These are phyloP conservation scores for Aureobasidium sp. DNA, from an alignment of 2,329 filamentous ascomycete genomes.

Conservation along the genomic window DNA sequence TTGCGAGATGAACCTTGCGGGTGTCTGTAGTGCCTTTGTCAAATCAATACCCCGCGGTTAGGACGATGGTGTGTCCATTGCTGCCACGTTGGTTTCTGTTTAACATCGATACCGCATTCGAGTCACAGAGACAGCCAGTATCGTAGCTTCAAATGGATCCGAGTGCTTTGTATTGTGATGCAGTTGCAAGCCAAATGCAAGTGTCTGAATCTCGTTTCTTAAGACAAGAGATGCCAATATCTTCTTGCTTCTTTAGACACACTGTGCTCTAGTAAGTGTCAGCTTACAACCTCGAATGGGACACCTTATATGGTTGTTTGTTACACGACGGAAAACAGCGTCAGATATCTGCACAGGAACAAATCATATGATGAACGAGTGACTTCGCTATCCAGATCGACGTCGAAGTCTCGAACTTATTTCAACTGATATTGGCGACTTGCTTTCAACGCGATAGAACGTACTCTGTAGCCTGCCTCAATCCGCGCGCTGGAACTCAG, in stretches of 20 bases:
- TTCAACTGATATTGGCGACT: slow-evolving; percentile 37
- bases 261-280: neutral
- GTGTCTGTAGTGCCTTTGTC: neutral
- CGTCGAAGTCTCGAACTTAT: slow-evolving; percentile 69
- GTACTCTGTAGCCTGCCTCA: slow-evolving; percentile 94
- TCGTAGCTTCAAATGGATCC: no score
- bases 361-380: neutral
- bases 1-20: neutral
- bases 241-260: neutral
- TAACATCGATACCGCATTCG: neutral
- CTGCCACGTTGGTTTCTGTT: neutral
- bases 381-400: neutral
- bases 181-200: neutral
- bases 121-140: neutral
- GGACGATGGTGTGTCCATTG: neutral
- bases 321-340: no score
- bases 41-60: neutral
- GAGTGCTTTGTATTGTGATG: no score
- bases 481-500: slow-evolving; percentile 76
- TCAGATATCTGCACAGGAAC: neutral
- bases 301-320: neutral
- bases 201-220: neutral
- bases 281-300: neutral
- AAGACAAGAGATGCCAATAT: neutral
- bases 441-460: slow-evolving; percentile 7